Evolutionary conservation across 306 rosid species (phyloP).

Genomic region (Echinosophora koreensis): DNA sequence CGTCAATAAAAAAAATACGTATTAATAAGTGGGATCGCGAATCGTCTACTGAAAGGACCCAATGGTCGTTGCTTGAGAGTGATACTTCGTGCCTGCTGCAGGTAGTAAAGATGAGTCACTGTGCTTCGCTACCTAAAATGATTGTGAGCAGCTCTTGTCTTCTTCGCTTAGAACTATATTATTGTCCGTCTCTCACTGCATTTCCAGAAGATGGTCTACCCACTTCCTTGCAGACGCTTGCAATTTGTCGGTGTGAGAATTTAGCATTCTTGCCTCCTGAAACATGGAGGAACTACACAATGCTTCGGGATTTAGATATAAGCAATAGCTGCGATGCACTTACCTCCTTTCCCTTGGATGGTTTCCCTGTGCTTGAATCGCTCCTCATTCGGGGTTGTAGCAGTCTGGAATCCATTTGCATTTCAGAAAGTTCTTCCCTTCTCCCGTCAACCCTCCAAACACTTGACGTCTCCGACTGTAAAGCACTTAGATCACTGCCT

Average conservation of each 20-base stretch:
- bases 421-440: slow-evolving; percentile 3
- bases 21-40: too few relatives aligned
- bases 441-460: not conserved
- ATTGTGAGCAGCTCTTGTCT: not conserved
- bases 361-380: not conserved
- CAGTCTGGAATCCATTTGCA: not conserved
- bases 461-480: not conserved
- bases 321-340: too few relatives aligned
- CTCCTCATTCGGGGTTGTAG: not conserved
- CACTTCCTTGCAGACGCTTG: not conserved
- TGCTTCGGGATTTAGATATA: not conserved
- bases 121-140: not conserved
- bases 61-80: not conserved
- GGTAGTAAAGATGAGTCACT: not conserved
- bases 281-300: not conserved
- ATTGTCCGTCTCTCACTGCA: not conserved
- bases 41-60: too few relatives aligned
- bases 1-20: not conserved
- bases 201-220: slow-evolving; percentile 1
- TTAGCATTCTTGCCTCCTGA: slow-evolving; percentile 5
- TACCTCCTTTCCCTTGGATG: too few relatives aligned
- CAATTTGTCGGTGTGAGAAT: not conserved
- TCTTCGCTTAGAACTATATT: not conserved
- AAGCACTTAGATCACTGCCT: not conserved
- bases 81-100: not conserved